phyloP scores from a whole-genome alignment of 75 land plant genomes.

The Selaginella tamariscina region DNA sequence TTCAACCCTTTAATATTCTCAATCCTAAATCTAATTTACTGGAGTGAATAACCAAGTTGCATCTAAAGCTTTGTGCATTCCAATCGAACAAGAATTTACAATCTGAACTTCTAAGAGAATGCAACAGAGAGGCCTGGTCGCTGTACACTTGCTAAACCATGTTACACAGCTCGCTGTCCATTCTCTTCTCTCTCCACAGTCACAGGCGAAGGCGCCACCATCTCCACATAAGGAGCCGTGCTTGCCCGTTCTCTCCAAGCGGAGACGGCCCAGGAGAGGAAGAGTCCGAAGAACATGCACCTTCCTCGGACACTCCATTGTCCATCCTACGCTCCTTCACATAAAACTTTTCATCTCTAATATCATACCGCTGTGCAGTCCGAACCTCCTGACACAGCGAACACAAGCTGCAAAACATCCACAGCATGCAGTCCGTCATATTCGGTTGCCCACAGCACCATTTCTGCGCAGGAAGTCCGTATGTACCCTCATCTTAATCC shows the following conservation, averaged over 20 bases:
- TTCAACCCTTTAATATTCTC: no score
- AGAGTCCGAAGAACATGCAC: background rate
- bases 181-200: background rate
- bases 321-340: background rate
- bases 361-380: constrained; percentile 55
- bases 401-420: constrained; percentile 80
- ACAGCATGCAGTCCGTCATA: constrained; percentile 63
- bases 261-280: background rate
- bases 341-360: constrained; percentile 42
- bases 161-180: no score
- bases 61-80: no score
- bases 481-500: constrained; percentile 74
- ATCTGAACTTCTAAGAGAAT: no score
- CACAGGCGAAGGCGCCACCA: background rate
- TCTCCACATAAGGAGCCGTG: background rate
- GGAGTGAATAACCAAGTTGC: no score
- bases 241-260: background rate
- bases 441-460: constrained; percentile 45
- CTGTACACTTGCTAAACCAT: no score
- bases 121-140: no score
- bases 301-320: background rate
- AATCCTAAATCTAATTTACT: no score
- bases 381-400: constrained; percentile 87
- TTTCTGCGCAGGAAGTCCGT: constrained; percentile 42
- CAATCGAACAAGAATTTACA: no score